Percentiles rank a stretch among this genome's conserved stretches.
Conservation (phyloP, 768 basidiomycete species). For the Fomitopsis pulvina region DNA sequence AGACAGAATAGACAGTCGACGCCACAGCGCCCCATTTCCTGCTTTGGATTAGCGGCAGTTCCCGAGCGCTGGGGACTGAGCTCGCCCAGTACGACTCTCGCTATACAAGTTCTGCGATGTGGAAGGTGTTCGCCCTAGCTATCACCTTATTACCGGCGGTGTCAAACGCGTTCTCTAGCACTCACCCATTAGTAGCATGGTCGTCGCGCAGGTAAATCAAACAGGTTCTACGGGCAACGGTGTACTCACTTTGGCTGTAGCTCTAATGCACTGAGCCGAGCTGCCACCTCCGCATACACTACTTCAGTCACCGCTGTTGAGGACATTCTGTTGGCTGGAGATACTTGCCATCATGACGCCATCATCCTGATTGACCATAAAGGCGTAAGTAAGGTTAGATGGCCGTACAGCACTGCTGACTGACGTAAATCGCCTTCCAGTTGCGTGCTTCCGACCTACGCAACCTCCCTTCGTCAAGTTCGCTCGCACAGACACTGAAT, state of each 20-base stretch:
- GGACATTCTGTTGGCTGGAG: slow-evolving; percentile 35
- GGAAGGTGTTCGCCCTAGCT: too few species aligned
- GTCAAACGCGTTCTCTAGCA: slow-evolving; percentile 53
- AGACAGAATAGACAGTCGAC: too few species aligned
- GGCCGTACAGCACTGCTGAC: not conserved
- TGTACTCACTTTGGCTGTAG: slow-evolving; percentile 25
- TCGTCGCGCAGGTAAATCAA: slow-evolving; percentile 51
- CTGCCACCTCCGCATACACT: slow-evolving; percentile 10
- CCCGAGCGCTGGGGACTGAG: too few species aligned
- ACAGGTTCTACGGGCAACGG: not conserved
- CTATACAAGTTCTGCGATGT: too few species aligned
- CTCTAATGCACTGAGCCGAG: slow-evolving; percentile 34
- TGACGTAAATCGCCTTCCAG: slow-evolving; percentile 32
- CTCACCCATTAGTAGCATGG: slow-evolving; percentile 65
- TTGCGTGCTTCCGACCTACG: slow-evolving; percentile 75
- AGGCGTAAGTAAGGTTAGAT: slow-evolving; percentile 42
- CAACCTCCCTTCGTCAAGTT: slow-evolving; percentile 43
- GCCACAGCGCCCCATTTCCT: too few species aligned
- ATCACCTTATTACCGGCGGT: slow-evolving; percentile 37
- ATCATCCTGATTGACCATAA: slow-evolving; percentile 66
- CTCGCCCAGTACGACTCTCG: too few species aligned
- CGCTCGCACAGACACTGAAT: slow-evolving; percentile 40
- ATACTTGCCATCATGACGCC: slow-evolving; percentile 58
- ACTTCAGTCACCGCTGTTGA: slow-evolving; percentile 29
- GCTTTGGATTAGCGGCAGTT: too few species aligned